Conservation (phyloP, 306 rosid genomes). For the Glycine soja region DNA sequence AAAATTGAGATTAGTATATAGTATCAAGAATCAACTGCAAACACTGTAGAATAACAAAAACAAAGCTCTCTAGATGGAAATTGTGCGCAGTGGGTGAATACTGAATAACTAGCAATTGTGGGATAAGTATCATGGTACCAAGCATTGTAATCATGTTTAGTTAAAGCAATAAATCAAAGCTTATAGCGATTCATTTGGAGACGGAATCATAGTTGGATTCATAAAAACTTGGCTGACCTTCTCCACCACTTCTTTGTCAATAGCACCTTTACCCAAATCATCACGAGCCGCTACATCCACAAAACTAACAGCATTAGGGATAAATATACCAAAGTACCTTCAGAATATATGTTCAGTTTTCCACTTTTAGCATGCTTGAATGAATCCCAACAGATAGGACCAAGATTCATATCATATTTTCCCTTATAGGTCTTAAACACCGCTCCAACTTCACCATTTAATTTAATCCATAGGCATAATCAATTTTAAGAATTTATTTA, state of each 20-base stretch:
- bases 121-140: no score
- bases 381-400: no score
- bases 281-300: constrained; percentile 69
- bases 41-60: no score
- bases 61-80: no score
- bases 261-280: constrained; percentile 64
- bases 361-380: constrained; percentile 1
- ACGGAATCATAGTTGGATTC: constrained; percentile 11
- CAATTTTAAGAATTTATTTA: no score
- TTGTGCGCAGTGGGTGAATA: no score
- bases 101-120: no score
- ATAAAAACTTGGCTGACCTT: constrained; percentile 62
- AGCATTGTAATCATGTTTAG: constrained; percentile 9
- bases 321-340: constrained; percentile 2
- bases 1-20: background rate
- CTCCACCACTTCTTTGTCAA: constrained; percentile 89
- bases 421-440: no score
- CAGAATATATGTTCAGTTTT: constrained; percentile 32
- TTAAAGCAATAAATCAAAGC: constrained; percentile 40
- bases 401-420: no score
- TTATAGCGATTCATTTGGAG: constrained; percentile 1
- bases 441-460: no score
- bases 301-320: constrained; percentile 42
- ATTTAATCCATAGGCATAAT: no score
- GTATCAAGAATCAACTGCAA: no score